phyloP scores from a whole-genome alignment of 2,329 filamentous ascomycete genomes.

The Trichophyton rubrum region DNA sequence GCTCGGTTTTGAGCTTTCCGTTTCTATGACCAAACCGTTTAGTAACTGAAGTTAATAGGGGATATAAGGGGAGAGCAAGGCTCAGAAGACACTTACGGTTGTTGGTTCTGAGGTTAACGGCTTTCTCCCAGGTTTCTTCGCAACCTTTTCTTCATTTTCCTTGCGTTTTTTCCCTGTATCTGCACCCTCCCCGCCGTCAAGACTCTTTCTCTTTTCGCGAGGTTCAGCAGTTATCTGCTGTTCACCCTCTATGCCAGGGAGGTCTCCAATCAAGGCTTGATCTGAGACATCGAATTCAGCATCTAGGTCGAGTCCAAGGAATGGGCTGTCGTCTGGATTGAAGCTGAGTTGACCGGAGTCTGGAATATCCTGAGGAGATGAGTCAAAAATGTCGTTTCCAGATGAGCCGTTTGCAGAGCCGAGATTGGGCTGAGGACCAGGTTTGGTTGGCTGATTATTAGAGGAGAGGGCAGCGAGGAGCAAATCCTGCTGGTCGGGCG shows the following conservation, averaged over 20 bases:
- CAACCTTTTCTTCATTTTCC: slow-evolving; percentile 69
- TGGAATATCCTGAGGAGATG: slow-evolving; percentile 24
- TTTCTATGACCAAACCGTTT: slow-evolving; percentile 24
- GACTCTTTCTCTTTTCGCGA: slow-evolving; percentile 49
- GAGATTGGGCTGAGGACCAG: slow-evolving; percentile 17
- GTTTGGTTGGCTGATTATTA: slow-evolving; percentile 40
- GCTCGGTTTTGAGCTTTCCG: slow-evolving; percentile 86
- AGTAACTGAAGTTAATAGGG: slow-evolving; percentile 13
- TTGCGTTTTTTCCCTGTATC: slow-evolving; percentile 58
- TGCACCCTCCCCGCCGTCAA: slow-evolving; percentile 47
- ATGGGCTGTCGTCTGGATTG: slow-evolving; percentile 58
- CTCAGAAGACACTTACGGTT: slow-evolving; percentile 53
- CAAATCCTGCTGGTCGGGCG: slow-evolving; percentile 62
- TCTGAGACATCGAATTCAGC: slow-evolving; percentile 61
- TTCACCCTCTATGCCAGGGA: slow-evolving; percentile 40
- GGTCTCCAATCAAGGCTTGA: slow-evolving; percentile 61
- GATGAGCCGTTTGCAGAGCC: slow-evolving; percentile 6
- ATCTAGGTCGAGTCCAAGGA: slow-evolving; percentile 68
- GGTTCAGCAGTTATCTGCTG: slow-evolving; percentile 30
- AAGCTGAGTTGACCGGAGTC: slow-evolving; percentile 41
- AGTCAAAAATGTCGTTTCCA: slow-evolving; percentile 21
- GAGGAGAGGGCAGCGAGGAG: slow-evolving; percentile 65
- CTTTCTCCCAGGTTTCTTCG: slow-evolving; percentile 95
- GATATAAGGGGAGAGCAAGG: background rate
- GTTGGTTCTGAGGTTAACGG: slow-evolving; percentile 90